phyloP scores from a whole-genome alignment of 2,329 filamentous ascomycete genomes.

The Fusarium protoensiforme region DNA sequence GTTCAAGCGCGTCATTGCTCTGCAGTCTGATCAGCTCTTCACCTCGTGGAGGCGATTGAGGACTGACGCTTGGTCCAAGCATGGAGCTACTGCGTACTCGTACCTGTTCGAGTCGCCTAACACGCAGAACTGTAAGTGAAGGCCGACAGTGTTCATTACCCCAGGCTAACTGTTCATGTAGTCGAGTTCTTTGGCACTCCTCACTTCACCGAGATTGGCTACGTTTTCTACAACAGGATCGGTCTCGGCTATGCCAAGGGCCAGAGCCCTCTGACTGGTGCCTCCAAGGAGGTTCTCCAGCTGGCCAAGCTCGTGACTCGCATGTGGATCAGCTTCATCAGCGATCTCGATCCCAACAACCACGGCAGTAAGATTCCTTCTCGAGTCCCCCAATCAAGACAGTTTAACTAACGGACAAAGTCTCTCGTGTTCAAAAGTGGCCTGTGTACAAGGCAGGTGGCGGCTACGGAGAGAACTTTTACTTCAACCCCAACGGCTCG shows the following conservation, averaged over 20 bases:
- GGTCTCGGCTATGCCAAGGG: slow-evolving; percentile 50
- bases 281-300: slow-evolving; percentile 48
- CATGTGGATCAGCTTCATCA: slow-evolving; percentile 54
- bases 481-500: slow-evolving; percentile 33
- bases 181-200: slow-evolving; percentile 36
- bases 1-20: slow-evolving; percentile 65
- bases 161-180: background rate
- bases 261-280: slow-evolving; percentile 51
- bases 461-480: slow-evolving; percentile 37
- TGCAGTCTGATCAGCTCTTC: slow-evolving; percentile 63
- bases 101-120: slow-evolving; percentile 57
- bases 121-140: slow-evolving; percentile 16
- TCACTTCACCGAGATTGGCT: slow-evolving; percentile 46
- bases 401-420: slow-evolving; percentile 5
- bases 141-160: too few relatives aligned
- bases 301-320: slow-evolving; percentile 55
- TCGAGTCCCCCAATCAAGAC: rapidly evolving
- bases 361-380: slow-evolving; percentile 23
- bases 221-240: slow-evolving; percentile 63
- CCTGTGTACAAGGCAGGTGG: slow-evolving; percentile 26
- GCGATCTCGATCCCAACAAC: slow-evolving; percentile 51
- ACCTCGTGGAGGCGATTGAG: slow-evolving; percentile 65
- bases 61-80: slow-evolving; percentile 62
- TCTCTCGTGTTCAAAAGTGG: slow-evolving; percentile 25
- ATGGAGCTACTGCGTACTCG: slow-evolving; percentile 63